These are phyloP conservation scores for Geranomyces michiganensis DNA, from an alignment of 192 early-diverging fungal genomes.

Conservation along the genomic window DNA sequence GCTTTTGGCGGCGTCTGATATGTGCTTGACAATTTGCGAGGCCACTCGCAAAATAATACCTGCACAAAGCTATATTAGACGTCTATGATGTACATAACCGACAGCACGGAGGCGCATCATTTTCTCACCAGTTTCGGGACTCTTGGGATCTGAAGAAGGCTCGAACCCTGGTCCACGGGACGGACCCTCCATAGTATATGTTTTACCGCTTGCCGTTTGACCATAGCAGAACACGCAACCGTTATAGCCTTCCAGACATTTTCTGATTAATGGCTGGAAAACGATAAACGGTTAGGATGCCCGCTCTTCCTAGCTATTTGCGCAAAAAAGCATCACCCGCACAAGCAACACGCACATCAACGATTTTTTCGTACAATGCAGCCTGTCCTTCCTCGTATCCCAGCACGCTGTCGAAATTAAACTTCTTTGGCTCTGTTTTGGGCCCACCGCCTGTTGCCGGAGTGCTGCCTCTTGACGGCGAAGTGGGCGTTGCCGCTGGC, in stretches of 20 bases:
- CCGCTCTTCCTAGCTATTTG: too few relatives aligned
- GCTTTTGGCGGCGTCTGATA: constrained; percentile 21
- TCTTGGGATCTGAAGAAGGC: constrained; percentile 25
- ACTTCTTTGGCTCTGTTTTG: constrained; percentile 30
- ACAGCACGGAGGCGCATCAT: too few relatives aligned
- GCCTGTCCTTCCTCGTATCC: constrained; percentile 41
- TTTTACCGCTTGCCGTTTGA: constrained; percentile 43
- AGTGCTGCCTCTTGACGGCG: constrained; percentile 3
- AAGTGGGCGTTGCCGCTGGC: constrained; percentile 1
- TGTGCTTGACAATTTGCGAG: constrained; percentile 30
- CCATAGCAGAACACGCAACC: constrained; percentile 48
- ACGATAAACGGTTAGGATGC: neutral
- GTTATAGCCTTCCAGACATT: constrained; percentile 48
- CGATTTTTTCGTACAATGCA: constrained; percentile 36
- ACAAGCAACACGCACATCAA: constrained; percentile 22
- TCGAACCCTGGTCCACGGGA: constrained; percentile 15
- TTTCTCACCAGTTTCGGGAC: constrained; percentile 20
- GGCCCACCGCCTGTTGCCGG: neutral
- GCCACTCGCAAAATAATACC: constrained; percentile 41
- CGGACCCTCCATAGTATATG: constrained; percentile 49
- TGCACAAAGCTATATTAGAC: too few relatives aligned
- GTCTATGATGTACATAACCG: too few relatives aligned
- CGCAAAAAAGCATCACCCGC: too few relatives aligned
- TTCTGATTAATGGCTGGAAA: constrained; percentile 34
- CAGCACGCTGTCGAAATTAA: constrained; percentile 48